Evolutionary conservation across 768 basidiomycete species (phyloP), one percentile per base, ranked within the genome.

Genomic region (Strobilomyces dryophilus): DNA sequence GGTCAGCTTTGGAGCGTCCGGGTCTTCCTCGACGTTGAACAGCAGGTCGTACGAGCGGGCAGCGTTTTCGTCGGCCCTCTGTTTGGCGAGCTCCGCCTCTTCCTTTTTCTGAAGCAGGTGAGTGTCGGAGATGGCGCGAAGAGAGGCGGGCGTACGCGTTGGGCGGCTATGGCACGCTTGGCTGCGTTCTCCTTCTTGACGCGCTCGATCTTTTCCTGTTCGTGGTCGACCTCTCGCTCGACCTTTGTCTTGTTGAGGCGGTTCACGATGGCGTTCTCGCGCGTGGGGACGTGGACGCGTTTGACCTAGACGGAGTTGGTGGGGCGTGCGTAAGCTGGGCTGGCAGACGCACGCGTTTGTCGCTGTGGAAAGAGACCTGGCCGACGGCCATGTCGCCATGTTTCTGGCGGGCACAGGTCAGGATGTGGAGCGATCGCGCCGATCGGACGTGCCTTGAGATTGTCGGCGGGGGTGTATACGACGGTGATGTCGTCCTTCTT

Each of bases 301-400:
- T 91, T 93, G 47, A 95, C 90, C 87, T 91, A 51, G 21, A 21
- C 18, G 3, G 3, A 39, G 18, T 39, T 8, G 2, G 35, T 40
- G 15, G 50, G 54, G 47, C n/a, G 32, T 24, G 15, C 35, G 15
- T 4, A 29, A 15, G 50, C 9, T 18, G 35, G 21, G 8, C 5
- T 14, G 12, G 5, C 14, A 17, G 21, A 27, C 77, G 36, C 57
- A 92, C 92, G 71, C 77, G 78, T 66, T 95, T 93, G 64, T 97
- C 92, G 52, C 76, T 89, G 59, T 98, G 90, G 68, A 99, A 98
- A 0, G 92, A 89, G 0, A 99, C 97, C 63, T 94, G 89, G 0
- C 97, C 97, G 4, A 95, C 86, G 3, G 92, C 94, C 93, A 97
- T 98, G 65, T 95, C 93, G 4, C 95, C 95, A 8, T 89, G 87